Percentiles rank a stretch among this genome's conserved stretches.
phyloP scores from a whole-genome alignment of 345 rosid genomes.

The Physaria fendleri region DNA sequence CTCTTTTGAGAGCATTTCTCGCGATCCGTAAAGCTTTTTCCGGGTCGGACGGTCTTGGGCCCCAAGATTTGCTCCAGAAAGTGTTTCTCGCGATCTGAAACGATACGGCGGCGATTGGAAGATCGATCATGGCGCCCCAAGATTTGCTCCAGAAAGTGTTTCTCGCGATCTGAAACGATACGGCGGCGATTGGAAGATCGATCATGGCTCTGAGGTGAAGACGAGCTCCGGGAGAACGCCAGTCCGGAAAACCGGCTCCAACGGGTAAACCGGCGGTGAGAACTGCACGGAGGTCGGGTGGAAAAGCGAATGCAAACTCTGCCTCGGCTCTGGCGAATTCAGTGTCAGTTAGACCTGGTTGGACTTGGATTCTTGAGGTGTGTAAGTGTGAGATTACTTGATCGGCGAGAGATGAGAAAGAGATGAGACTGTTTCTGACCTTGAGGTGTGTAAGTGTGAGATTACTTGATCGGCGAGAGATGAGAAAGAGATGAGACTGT shows the following conservation, averaged over 20 bases:
- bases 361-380: constrained; percentile 66
- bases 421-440: constrained; percentile 59
- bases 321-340: constrained; percentile 92
- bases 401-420: constrained; percentile 67
- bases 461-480: constrained; percentile 55
- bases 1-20: constrained; percentile 74
- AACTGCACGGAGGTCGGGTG: constrained; percentile 89
- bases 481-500: constrained; percentile 52
- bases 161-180: constrained; percentile 80
- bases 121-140: constrained; percentile 85
- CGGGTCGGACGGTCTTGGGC: constrained; percentile 73
- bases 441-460: no score
- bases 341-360: constrained; percentile 67
- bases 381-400: constrained; percentile 67
- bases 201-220: constrained; percentile 74
- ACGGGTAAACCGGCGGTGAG: constrained; percentile 82
- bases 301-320: constrained; percentile 82
- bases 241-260: constrained; percentile 89
- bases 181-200: constrained; percentile 88
- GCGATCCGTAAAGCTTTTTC: constrained; percentile 81
- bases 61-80: constrained; percentile 92
- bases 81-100: constrained; percentile 85
- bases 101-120: constrained; percentile 85
- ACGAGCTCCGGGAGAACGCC: constrained; percentile 80
- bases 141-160: constrained; percentile 85